Conservation (phyloP, 768 basidiomycete species). For the Phaeotremella fagi region DNA sequence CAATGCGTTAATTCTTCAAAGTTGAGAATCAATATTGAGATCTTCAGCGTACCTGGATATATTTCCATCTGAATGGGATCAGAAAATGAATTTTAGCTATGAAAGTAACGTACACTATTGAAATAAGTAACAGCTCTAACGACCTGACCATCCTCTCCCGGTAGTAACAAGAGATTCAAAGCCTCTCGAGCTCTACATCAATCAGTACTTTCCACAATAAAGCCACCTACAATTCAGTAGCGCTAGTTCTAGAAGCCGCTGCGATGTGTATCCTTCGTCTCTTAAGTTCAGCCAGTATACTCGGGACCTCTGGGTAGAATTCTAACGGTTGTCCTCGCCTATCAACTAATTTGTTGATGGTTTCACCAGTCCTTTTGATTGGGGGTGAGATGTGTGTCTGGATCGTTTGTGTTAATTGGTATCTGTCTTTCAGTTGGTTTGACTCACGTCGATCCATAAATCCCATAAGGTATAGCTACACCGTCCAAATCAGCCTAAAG, state of each 20-base stretch:
- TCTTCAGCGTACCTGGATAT: conserved; percentile 48
- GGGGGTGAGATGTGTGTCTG: conserved; percentile 48
- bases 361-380: conserved; percentile 45
- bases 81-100: background rate
- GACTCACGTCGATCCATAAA: conserved; percentile 67
- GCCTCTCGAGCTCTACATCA: conserved; percentile 66
- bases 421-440: no score
- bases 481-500: no score
- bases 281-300: conserved; percentile 59
- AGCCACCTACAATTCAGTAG: conserved; percentile 61
- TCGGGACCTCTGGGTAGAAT: conserved; percentile 73
- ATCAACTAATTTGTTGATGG: conserved; percentile 47
- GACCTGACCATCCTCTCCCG: conserved; percentile 28
- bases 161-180: conserved; percentile 52
- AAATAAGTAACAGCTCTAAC: conserved; percentile 49
- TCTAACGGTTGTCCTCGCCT: conserved; percentile 56
- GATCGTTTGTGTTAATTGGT: no score
- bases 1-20: background rate
- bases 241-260: conserved; percentile 68
- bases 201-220: conserved; percentile 5
- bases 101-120: conserved; percentile 36
- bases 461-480: conserved; percentile 86
- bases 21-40: conserved; percentile 30
- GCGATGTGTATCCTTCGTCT: conserved; percentile 56
- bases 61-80: conserved; percentile 43